phyloP scores from a whole-genome alignment of 1,284 basidiomycete genomes.

The Cryptococcus sp. region DNA sequence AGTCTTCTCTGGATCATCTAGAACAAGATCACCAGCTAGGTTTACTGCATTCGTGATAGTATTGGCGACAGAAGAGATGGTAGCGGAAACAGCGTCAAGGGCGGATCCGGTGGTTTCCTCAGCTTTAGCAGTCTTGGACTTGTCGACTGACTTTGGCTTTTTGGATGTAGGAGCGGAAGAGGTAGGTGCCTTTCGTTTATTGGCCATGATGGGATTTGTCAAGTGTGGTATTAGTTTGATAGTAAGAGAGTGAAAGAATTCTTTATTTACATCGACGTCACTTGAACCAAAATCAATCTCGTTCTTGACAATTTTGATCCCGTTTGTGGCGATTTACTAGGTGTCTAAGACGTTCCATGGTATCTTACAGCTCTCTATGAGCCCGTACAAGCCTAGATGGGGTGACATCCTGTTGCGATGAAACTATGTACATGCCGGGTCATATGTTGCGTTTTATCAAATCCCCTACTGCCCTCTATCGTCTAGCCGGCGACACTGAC shows the following conservation, averaged over 20 bases:
- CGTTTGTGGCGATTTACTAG: too few species aligned
- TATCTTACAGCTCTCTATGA: too few species aligned
- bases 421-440: too few species aligned
- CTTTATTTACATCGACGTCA: too few species aligned
- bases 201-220: conserved; percentile 4
- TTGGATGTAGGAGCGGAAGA: not conserved
- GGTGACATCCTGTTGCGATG: too few species aligned
- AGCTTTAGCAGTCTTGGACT: not conserved
- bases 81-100: conserved; percentile 8
- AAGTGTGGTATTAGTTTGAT: not conserved
- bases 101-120: not conserved
- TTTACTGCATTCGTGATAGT: conserved; percentile 25
- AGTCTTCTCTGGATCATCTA: conserved; percentile 27
- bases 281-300: too few species aligned
- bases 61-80: conserved; percentile 10
- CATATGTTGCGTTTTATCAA: too few species aligned
- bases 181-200: conserved; percentile 13
- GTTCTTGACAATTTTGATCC: too few species aligned
- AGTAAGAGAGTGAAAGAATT: too few species aligned
- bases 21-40: conserved; percentile 32
- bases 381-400: too few species aligned
- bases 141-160: conserved; percentile 6
- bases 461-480: not conserved
- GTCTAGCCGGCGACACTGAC: conserved; percentile 9
- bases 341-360: too few species aligned